Evolutionary conservation across 371 early-diverging fungal species (phyloP).

Genomic region (Mucor lusitanicus): DNA sequence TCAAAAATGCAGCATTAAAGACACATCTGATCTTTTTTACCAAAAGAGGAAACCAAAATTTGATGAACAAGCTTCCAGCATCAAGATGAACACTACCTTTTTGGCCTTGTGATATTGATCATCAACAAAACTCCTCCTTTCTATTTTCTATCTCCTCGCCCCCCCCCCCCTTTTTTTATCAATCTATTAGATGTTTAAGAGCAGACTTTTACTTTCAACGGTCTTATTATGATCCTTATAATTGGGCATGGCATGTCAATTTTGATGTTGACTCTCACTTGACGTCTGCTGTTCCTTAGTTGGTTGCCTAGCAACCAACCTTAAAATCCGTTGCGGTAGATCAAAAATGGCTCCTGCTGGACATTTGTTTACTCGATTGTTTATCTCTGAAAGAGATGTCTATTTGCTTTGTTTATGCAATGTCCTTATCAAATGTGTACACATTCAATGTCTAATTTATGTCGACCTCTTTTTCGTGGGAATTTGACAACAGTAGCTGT

Average conservation of each 20-base stretch:
- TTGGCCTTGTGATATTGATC: slow-evolving; percentile 6
- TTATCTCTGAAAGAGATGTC: neutral
- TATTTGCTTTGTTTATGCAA: neutral
- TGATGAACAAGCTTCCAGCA: slow-evolving; percentile 11
- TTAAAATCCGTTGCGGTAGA: neutral
- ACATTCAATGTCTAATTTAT: neutral
- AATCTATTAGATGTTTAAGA: neutral
- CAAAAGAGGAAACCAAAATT: slow-evolving; percentile 8
- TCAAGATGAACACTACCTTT: slow-evolving; percentile 9
- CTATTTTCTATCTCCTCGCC: neutral
- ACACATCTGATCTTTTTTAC: slow-evolving; percentile 27
- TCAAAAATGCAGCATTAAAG: neutral
- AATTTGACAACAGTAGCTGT: neutral
- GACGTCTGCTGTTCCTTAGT: neutral
- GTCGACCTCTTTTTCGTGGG: neutral
- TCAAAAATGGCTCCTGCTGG: neutral
- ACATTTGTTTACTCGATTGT: neutral
- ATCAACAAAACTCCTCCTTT: neutral
- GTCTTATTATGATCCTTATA: neutral
- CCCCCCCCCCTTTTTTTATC: neutral
- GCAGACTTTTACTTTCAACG: neutral
- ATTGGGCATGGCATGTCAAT: neutral
- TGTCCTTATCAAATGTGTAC: neutral
- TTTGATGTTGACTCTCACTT: neutral
- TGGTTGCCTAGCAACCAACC: neutral